phyloP scores from a whole-genome alignment of 23 red algal species.

The Chondrus crispus region DNA sequence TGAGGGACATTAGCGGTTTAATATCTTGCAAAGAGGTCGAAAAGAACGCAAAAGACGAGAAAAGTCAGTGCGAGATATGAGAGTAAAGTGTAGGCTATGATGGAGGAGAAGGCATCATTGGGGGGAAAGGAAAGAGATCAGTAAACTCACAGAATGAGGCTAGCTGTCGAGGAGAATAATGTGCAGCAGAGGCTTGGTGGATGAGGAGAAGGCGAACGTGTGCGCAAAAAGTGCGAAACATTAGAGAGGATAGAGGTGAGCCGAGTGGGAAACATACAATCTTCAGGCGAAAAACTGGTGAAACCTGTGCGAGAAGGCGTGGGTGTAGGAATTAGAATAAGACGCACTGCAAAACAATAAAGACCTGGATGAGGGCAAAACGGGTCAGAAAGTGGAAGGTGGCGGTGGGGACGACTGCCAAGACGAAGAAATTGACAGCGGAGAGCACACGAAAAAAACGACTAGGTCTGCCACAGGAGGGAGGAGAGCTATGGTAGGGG shows the following conservation, averaged over 20 bases:
- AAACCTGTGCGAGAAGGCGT: neutral
- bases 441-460: no score
- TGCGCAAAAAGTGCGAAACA: neutral
- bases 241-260: neutral
- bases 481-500: no score
- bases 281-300: neutral
- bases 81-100: conserved; percentile 22
- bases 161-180: no score
- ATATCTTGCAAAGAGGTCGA: neutral
- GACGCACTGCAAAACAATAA: no score
- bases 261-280: neutral
- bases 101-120: neutral
- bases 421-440: no score
- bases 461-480: no score
- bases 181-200: no score
- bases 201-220: neutral
- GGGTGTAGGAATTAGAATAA: no score
- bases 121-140: conserved; percentile 11
- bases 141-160: conserved; percentile 30
- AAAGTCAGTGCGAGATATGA: neutral
- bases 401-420: no score
- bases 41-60: neutral
- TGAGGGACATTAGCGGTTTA: neutral
- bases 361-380: no score
- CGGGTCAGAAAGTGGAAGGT: no score